These are phyloP conservation scores for Arctium minus DNA, from an alignment of 129 eudicot species.

Conservation along the genomic window DNA sequence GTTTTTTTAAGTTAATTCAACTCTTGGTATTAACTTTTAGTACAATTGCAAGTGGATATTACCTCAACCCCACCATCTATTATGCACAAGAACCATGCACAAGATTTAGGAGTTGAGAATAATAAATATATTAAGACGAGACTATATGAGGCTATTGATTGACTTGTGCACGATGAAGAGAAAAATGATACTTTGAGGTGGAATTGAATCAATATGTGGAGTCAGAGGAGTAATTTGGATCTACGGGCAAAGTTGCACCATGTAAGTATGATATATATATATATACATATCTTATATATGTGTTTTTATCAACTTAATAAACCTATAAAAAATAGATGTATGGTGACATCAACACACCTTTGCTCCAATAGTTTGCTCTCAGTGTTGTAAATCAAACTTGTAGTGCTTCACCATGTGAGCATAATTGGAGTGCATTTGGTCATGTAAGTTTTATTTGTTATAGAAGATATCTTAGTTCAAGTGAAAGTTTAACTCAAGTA, in stretches of 20 bases:
- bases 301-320: not conserved
- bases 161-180: not conserved
- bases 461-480: not conserved
- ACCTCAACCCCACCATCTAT: not conserved
- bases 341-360: not conserved
- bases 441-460: not conserved
- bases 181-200: not conserved
- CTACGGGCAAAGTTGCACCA: not conserved
- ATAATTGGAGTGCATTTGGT: not conserved
- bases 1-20: not conserved
- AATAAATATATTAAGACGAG: not conserved
- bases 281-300: not conserved
- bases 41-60: not conserved
- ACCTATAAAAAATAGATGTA: not conserved
- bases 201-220: not conserved
- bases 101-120: not conserved
- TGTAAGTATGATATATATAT: not conserved
- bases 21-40: not conserved
- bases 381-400: not conserved
- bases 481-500: not conserved
- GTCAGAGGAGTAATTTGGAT: not conserved
- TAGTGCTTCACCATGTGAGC: not conserved
- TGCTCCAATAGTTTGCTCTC: not conserved
- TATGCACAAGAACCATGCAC: not conserved
- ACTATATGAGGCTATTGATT: not conserved